phyloP scores from a whole-genome alignment of 2,329 filamentous ascomycete genomes.

The Aspergillus pseudoviridinutans region DNA sequence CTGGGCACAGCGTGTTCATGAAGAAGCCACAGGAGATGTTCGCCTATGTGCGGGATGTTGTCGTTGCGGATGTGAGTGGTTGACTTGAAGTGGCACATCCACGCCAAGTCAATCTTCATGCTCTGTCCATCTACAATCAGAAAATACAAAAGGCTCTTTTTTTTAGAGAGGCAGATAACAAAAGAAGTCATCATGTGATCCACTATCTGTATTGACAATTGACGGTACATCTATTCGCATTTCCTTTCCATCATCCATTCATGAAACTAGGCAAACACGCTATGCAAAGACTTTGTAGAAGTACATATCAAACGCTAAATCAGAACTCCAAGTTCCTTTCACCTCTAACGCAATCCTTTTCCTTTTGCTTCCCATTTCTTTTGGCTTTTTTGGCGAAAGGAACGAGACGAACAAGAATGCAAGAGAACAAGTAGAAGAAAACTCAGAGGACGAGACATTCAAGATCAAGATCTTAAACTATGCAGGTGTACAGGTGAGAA shows the following conservation, averaged over 20 bases:
- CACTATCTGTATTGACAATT: neutral
- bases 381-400: neutral
- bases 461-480: neutral
- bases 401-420: neutral
- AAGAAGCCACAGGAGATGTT: conserved; percentile 33
- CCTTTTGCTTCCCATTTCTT: neutral
- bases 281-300: conserved; percentile 2
- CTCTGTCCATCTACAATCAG: neutral
- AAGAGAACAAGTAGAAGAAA: neutral
- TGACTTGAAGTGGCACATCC: neutral
- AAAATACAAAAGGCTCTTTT: neutral
- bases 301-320: neutral
- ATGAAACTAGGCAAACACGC: neutral
- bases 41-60: conserved; percentile 34
- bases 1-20: conserved; percentile 32
- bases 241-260: neutral
- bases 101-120: neutral
- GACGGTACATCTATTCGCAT: neutral
- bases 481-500: neutral
- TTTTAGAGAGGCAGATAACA: neutral
- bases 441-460: neutral
- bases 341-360: neutral
- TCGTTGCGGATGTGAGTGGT: conserved; percentile 15
- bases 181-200: neutral
- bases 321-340: neutral